Base-by-base conservation (phyloP, 1,284 basidiomycete species). In the Pseudozyma sp. region DNA sequence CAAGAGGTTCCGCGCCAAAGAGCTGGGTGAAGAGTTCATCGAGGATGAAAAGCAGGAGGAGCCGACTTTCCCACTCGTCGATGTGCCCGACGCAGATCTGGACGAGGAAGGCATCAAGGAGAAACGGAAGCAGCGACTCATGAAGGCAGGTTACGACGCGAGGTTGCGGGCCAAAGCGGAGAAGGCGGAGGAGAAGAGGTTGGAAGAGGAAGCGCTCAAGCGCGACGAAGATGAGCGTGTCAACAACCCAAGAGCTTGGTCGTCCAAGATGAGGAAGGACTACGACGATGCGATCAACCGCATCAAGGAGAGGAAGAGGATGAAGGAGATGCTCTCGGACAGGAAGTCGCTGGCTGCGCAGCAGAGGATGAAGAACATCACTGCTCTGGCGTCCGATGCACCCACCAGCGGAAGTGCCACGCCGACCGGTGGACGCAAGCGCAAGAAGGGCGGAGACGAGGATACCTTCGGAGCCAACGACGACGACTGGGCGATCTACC, bases 401-500 rank as follows among this genome's bases (percentile, higher is more conserved):
- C 68, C 62, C 4, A 50, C 37, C 7, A 70, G 68, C 37, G 73
- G 73, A 3, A 65, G 54, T 55, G 63, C 62, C 19, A 71, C 64
- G 19, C 73, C 73, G 0, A 66, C 61, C 2, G 67, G 65, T 14
- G 39, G 47, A 0, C 29, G 74, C 5, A 76, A 78, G 30, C 67
- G 79, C 24, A 81, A 81, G 54, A 74, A 78, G 24, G 70, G 65
- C 4, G 79, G 79, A 11, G 77, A 75, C n/a, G 94, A 98, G 86
- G 97, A 99, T 78, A 92, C 88, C 83, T 99, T 99, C 80, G 95
- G 97, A 1, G 92, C 91, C 33, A 92, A 98, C 76, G 96, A 99
- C 81, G 93, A 92, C 16, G 96, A 99, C 84, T 99, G 97, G 96
- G 91, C 91, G 0, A 94, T 99, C 54, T 99, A 99, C 84, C 92